Base-by-base conservation (phyloP, 441 rosid genomes). In the Cnidoscolus chayamansa region DNA sequence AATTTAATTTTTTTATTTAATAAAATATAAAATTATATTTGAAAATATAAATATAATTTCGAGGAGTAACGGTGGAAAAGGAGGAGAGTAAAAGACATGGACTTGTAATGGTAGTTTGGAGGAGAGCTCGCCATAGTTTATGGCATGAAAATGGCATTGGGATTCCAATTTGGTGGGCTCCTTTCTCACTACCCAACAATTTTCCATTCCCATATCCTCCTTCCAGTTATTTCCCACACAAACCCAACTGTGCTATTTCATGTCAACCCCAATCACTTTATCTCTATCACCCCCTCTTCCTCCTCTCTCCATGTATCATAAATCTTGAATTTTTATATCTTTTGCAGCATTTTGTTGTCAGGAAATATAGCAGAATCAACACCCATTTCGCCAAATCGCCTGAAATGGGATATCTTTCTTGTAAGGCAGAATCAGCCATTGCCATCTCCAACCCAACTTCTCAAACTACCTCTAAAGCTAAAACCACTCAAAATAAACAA, bases 401-500 rank as follows among this genome's bases (percentile, higher is more conserved):
- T 15, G 0, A 31, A 55, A n/a, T 80, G 82, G 82, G 80, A 7
- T 80, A 80, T 61, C 75, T 92, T 80, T 90, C 98, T 63, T 92
- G 98, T 85, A 90, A 83, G 62, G 95, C 97, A 30, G 91, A 85
- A 60, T 85, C 98, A 48, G 88, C 98, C 71, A 74, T 94, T 56
- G 77, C 84, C 55, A 72, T 82, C 76, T 65, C 80, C 12, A 64
- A 83, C 66, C 76, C 79, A 43, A 2, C 62, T 10, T 64, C 78
- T 65, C 83, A 79, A 60, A 60, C 83, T 16, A 66, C 84, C 72
- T 98, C 92, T 69, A 25, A 25, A 25, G 79, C 91, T 30, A 79
- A 81, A 71, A 67, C 83, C 43, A 60, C 69, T 17, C 76, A 50
- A 19, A 84, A 82, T 63, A 86, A 82, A 32, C 80, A 56, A 7